Evolutionary conservation across 345 rosid genomes (phyloP).

Genomic region (Eucalyptus brandiana): DNA sequence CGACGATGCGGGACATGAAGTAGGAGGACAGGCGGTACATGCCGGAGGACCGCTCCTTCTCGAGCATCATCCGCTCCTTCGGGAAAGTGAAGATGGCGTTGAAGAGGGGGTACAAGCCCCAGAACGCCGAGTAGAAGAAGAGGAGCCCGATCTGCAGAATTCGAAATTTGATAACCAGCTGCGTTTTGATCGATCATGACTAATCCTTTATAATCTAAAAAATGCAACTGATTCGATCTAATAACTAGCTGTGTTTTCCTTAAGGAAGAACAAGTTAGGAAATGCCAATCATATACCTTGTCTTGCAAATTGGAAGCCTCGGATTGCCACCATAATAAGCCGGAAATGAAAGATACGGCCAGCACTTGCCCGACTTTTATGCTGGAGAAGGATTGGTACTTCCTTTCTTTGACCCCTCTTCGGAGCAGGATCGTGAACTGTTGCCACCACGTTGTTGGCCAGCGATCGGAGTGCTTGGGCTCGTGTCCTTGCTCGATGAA

Average conservation of each 20-base stretch:
- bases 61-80: conserved; percentile 67
- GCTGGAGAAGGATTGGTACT: conserved; percentile 20
- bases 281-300: conserved; percentile 21
- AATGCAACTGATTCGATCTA: not conserved
- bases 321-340: conserved; percentile 45
- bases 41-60: conserved; percentile 76
- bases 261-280: not conserved
- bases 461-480: not conserved
- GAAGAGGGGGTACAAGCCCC: conserved; percentile 63
- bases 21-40: conserved; percentile 77
- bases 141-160: conserved; percentile 53
- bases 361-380: conserved; percentile 25
- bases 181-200: too few species aligned
- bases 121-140: conserved; percentile 55
- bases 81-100: conserved; percentile 84
- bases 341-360: conserved; percentile 11
- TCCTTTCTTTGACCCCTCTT: conserved; percentile 45
- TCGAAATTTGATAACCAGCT: not conserved
- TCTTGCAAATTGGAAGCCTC: conserved; percentile 38
- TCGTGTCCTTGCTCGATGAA: not conserved
- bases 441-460: conserved; percentile 57
- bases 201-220: too few species aligned
- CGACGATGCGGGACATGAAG: conserved; percentile 45
- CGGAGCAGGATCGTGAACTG: conserved; percentile 23
- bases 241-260: not conserved